Percentiles rank a stretch among this genome's conserved stretches.
Conservation (phyloP, 108 stramenopile genomes). For the Pseudonitzschia delicatissima region DNA sequence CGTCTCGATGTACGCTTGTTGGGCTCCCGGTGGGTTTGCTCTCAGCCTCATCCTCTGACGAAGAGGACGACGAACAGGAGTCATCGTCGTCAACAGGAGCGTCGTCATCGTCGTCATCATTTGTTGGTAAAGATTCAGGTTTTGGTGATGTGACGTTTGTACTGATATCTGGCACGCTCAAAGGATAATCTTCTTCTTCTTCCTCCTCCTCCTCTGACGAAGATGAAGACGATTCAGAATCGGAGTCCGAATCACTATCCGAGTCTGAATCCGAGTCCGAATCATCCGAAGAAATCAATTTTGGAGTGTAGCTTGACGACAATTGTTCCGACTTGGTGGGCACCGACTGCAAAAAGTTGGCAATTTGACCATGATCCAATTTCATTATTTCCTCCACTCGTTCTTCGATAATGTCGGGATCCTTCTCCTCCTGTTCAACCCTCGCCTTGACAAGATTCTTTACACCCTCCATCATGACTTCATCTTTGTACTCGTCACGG, state of each 20-base stretch:
- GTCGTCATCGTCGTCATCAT: not conserved
- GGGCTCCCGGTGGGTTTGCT: not conserved
- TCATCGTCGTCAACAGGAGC: not conserved
- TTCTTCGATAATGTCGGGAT: slow-evolving; percentile 1
- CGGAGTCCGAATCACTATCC: not conserved
- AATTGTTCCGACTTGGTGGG: no score
- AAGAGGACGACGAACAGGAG: not conserved
- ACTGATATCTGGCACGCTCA: no score
- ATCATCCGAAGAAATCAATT: not conserved
- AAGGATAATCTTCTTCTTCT: not conserved
- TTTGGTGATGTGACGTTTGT: not conserved
- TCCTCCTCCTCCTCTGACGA: not conserved
- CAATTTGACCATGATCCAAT: not conserved
- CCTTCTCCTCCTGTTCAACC: not conserved
- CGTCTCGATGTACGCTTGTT: not conserved
- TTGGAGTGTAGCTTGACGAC: no score
- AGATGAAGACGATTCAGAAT: not conserved
- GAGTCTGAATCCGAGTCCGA: not conserved
- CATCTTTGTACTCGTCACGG: slow-evolving; percentile 6
- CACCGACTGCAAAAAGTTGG: not conserved
- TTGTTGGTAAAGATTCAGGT: not conserved
- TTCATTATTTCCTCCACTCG: slow-evolving; percentile 9
- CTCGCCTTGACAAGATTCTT: not conserved
- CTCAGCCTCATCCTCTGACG: not conserved
- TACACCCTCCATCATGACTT: slow-evolving; percentile 6